These are phyloP conservation scores for Scheffersomyces titani DNA, from an alignment of 1,139 yeast genomes.

Conservation along the genomic window DNA sequence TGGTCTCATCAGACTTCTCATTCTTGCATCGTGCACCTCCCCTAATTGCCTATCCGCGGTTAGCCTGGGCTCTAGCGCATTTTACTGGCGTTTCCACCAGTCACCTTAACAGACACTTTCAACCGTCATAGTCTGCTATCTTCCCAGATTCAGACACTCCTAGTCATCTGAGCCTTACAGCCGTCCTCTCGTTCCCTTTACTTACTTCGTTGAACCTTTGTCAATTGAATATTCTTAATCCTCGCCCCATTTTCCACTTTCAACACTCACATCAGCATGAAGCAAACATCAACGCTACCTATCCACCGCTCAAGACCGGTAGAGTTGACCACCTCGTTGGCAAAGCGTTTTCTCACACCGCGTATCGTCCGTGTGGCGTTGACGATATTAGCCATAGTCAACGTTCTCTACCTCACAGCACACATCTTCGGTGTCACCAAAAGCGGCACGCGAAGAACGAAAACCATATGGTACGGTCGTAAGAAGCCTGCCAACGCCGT, in stretches of 20 bases:
- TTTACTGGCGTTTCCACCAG: neutral
- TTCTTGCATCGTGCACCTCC: neutral
- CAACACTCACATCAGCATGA: neutral
- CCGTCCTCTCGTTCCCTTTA: neutral
- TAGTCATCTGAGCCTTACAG: neutral
- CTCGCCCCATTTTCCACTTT: neutral
- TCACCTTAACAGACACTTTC: neutral
- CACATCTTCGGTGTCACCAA: neutral
- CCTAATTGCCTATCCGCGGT: neutral
- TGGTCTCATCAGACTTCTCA: neutral
- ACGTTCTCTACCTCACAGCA: neutral
- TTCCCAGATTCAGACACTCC: neutral
- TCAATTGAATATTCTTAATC: neutral
- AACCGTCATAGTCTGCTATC: neutral
- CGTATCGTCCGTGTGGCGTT: neutral
- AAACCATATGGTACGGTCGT: neutral
- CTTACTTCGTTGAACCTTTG: neutral
- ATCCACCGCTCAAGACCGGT: neutral
- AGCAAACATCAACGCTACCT: neutral
- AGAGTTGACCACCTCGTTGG: neutral
- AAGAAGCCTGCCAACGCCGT: neutral
- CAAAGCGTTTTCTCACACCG: neutral
- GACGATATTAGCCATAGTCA: neutral
- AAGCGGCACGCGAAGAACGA: neutral
- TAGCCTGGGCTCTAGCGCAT: no score